Conservation (phyloP, 2,329 filamentous ascomycete genomes). For the Lachnellula subtilissima region DNA sequence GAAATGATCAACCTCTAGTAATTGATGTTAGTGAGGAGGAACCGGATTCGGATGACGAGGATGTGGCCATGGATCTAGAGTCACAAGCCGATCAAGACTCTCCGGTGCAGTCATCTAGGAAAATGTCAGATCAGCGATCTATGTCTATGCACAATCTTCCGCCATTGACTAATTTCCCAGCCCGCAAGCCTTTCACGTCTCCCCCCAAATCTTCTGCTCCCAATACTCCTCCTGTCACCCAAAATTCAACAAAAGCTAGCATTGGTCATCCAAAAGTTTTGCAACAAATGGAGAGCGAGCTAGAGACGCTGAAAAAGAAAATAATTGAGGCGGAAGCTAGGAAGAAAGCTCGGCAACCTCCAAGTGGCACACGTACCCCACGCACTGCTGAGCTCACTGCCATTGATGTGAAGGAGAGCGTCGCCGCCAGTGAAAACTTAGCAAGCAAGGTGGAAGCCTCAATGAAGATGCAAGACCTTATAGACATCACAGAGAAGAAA, state of each 20-base stretch:
- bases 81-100: slow-evolving; percentile 46
- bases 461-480: slow-evolving; percentile 25
- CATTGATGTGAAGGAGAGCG: slow-evolving; percentile 5
- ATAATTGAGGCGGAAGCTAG: slow-evolving; percentile 31
- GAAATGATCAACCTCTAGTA: slow-evolving; percentile 60
- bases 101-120: slow-evolving; percentile 17
- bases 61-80: slow-evolving; percentile 62
- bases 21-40: slow-evolving; percentile 83
- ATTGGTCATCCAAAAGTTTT: slow-evolving; percentile 36
- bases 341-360: slow-evolving; percentile 25
- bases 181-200: slow-evolving; percentile 24
- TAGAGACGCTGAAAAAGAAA: slow-evolving; percentile 52
- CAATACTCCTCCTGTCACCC: slow-evolving; percentile 22
- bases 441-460: slow-evolving; percentile 23
- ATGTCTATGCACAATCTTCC: slow-evolving; percentile 40
- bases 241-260: slow-evolving; percentile 13
- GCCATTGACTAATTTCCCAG: slow-evolving; percentile 38
- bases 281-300: slow-evolving; percentile 50
- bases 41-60: slow-evolving; percentile 51
- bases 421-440: slow-evolving; percentile 3
- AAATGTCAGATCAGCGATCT: slow-evolving; percentile 19
- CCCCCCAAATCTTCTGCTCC: slow-evolving; percentile 19
- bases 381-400: slow-evolving; percentile 11
- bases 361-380: slow-evolving; percentile 28
- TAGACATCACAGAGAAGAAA: slow-evolving; percentile 17